A percentile compares a stretch with the other conserved stretches of the same genome.
Conservation (phyloP, 2,329 filamentous ascomycete species). For the Hawksworthiomyces lignivorus region DNA sequence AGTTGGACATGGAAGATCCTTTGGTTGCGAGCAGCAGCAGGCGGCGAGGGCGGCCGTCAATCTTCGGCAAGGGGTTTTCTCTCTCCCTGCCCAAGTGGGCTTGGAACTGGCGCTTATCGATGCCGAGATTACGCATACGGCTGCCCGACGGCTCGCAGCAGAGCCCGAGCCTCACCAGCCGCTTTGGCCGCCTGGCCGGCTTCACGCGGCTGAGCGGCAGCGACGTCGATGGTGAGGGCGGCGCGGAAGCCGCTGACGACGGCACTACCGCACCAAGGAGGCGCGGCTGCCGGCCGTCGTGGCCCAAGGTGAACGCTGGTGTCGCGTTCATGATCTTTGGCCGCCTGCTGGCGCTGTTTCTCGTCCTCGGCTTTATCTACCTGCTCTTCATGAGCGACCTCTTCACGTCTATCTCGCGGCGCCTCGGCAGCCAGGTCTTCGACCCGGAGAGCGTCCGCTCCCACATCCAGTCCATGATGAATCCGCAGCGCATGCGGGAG, state of each 20-base stretch:
- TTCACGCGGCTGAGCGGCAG: constrained; percentile 8
- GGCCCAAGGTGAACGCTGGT: constrained; percentile 32
- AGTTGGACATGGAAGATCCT: constrained; percentile 79
- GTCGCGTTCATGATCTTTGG: constrained; percentile 56
- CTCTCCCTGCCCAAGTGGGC: constrained; percentile 47
- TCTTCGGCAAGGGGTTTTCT: constrained; percentile 48
- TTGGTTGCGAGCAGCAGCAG: constrained; percentile 19
- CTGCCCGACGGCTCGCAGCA: constrained; percentile 21
- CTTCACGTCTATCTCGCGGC: constrained; percentile 58
- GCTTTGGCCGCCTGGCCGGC: constrained; percentile 6
- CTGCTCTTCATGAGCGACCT: constrained; percentile 79
- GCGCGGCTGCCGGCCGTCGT: constrained; percentile 15
- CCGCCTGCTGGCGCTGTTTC: constrained; percentile 64
- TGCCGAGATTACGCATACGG: constrained; percentile 42
- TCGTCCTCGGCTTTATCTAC: constrained; percentile 74
- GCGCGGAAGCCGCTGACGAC: neutral
- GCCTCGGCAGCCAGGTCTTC: constrained; percentile 63
- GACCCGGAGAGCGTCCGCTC: constrained; percentile 74
- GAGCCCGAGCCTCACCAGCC: constrained; percentile 9
- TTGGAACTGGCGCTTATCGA: constrained; percentile 38
- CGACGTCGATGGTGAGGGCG: neutral
- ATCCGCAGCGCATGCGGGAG: constrained; percentile 60
- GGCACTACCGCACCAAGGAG: neutral
- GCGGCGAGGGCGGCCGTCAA: constrained; percentile 29
- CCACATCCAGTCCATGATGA: constrained; percentile 66